Percentiles rank a stretch among this genome's conserved stretches.
phyloP scores from a whole-genome alignment of 1,284 basidiomycete genomes.

The Papiliotrema laurentii region DNA sequence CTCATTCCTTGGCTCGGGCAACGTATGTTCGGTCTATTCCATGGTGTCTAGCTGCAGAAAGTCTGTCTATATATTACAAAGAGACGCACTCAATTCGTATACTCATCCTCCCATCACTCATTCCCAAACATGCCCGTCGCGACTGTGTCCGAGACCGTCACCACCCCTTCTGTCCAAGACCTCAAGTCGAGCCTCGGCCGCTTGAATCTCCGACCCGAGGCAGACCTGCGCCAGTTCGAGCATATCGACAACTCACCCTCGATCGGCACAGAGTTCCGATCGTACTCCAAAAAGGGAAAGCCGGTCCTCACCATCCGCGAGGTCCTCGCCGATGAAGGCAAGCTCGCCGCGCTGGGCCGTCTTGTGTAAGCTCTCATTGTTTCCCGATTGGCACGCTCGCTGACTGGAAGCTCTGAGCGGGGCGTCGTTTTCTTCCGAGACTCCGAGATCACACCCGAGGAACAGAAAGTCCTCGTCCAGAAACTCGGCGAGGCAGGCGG shows the following conservation, averaged over 20 bases:
- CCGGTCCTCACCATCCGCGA: conserved; percentile 25
- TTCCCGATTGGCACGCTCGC: neutral
- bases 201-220: neutral
- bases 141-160: conserved; percentile 1
- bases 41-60: too few relatives aligned
- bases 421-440: conserved; percentile 68
- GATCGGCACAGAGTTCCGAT: conserved; percentile 46
- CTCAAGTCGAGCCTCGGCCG: conserved; percentile 10
- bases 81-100: too few relatives aligned
- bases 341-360: conserved; percentile 30
- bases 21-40: too few relatives aligned
- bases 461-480: conserved; percentile 52
- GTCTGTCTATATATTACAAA: too few relatives aligned
- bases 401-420: conserved; percentile 52
- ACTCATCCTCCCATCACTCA: neutral
- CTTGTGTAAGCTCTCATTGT: conserved; percentile 24
- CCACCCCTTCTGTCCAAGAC: conserved; percentile 5
- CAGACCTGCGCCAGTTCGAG: conserved; percentile 19
- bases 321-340: conserved; percentile 23
- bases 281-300: conserved; percentile 17
- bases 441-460: conserved; percentile 48
- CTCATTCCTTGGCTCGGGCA: too few relatives aligned
- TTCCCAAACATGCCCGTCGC: conserved; percentile 12
- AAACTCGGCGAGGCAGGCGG: conserved; percentile 58
- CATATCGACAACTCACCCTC: conserved; percentile 35